A percentile compares a stretch with the other conserved stretches of the same genome.
These are phyloP conservation scores for Schwanniomyces pseudopolymorphus DNA, from an alignment of 805 yeast genomes.

Conservation along the genomic window DNA sequence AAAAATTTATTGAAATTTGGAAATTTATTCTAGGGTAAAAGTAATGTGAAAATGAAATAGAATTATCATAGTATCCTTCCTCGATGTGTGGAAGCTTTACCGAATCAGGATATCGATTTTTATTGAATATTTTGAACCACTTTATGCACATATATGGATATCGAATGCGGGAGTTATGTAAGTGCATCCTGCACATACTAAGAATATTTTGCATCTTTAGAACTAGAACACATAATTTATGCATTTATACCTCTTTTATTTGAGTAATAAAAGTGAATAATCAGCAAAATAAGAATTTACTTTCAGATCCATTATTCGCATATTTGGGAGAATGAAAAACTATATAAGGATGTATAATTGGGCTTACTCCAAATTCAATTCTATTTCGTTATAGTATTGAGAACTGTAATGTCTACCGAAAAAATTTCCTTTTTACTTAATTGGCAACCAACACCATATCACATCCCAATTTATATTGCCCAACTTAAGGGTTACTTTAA, in stretches of 20 bases:
- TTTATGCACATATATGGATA: not conserved
- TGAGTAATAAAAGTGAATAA: not conserved
- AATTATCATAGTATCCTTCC: too few species aligned
- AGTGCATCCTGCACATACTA: not conserved
- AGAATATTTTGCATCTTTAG: not conserved
- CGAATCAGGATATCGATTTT: too few species aligned
- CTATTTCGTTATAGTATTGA: too few species aligned
- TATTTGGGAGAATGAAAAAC: not conserved
- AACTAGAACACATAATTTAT: not conserved
- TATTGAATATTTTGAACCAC: too few species aligned
- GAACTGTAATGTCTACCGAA: slow-evolving; percentile 37
- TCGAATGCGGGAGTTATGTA: not conserved
- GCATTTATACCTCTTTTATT: not conserved
- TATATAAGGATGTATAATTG: not conserved
- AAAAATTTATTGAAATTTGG: too few species aligned
- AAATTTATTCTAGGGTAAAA: too few species aligned
- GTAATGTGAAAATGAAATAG: too few species aligned
- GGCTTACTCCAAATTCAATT: too few species aligned
- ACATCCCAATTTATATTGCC: slow-evolving; percentile 52
- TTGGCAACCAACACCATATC: slow-evolving; percentile 59
- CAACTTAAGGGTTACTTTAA: slow-evolving; percentile 50
- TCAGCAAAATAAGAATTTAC: not conserved
- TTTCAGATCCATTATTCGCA: too few species aligned
- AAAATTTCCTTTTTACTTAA: slow-evolving; percentile 52
- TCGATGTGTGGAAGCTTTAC: too few species aligned